Base-by-base conservation (phyloP, 1,139 yeast species). In the Kazachstania sp. region DNA sequence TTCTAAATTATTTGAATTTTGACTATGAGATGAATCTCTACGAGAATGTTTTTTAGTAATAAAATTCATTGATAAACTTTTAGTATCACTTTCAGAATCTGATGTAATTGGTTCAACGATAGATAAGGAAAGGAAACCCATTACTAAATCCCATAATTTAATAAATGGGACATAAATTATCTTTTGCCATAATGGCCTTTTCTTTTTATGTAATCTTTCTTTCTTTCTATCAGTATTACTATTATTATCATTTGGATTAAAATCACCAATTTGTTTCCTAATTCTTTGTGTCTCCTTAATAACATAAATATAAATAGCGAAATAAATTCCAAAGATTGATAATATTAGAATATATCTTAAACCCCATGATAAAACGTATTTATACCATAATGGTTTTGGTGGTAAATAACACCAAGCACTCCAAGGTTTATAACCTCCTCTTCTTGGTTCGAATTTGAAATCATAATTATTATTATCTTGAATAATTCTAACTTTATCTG, bases 371-470 rank as follows among this genome's bases (percentile, higher is more conserved):
- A 88, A 69, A 1, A 74, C 88, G 43, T 84, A 63, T 49, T 88
- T 72, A 61, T 80, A 82, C 95, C 95, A 87, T 11, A 75, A 63
- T 0, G 95, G 95, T 2, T 70, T 56, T 46, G 79, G 77, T 0
- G 95, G 92, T 46, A 88, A 69, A 61, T 84, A 87, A 61, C 95
- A 83, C 90, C 92, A 85, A 49, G 86, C 80, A 42, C 83, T 79
- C 53, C 78, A 74, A 16, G 85, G 78, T 35, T 67, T 64, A 60
- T 83, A 85, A 0, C 87, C 86, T n/a, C 65, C 62, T 13, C 54
- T 55, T 46, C 59, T 58, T 4, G 65, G 63, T 39, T 54, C 51
- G 37, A 51, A 52, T 3, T 45, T 37, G 39, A 56, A 56, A 19
- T 54, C 44, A 35, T 48, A 55, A 29, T 52, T 51, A 43, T 58